Base-by-base conservation (phyloP, 164 flowering plant genomes). In the Houttuynia cordata region DNA sequence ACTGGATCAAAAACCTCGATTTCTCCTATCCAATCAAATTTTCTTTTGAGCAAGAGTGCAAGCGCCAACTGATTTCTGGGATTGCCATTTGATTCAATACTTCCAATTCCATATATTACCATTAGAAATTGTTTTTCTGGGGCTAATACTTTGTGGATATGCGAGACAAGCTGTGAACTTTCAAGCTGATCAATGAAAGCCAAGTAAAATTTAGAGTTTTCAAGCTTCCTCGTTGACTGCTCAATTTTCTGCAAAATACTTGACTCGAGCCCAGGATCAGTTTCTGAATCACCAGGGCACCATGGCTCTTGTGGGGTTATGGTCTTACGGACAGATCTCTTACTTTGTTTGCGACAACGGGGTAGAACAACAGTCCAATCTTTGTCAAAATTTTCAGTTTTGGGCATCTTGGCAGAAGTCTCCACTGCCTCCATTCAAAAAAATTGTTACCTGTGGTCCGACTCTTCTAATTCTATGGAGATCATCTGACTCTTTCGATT, bases 101-200 rank as follows among this genome's bases (percentile, higher is more conserved):
- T 92, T 22, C 98, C 96, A 54, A 92, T 89, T 19, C 97, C 97
- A 70, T 89, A 92, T 15, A 92, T 71, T 39, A 92, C 91, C 98
- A 89, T 83, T 65, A 71, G 71, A 80, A 92, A 75, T 47, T 73
- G 74, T 2, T 51, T 19, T 54, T 79, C 83, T 6, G 85, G 71
- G 10, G 80, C 86, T 68, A 83, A 62, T 45, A 76, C 80, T 63
- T 67, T 73, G 8, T 24, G 25, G 53, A 89, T 69, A 37, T 52
- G 53, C 53, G 62, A 61, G 9, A 40, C 55, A 1, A 80, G 47
- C 37, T 65, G 63, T 10, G 80, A 74, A 18, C 68, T 68, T 57
- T 78, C 73, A 19, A 89, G 70, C 64, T 89, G 88, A 47, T 70
- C 73, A 54, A 84, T 19, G 39, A 86, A 69, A 24, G 64, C 52